Conservation (phyloP, 2,329 filamentous ascomycete species). For the Penicillium sp. region DNA sequence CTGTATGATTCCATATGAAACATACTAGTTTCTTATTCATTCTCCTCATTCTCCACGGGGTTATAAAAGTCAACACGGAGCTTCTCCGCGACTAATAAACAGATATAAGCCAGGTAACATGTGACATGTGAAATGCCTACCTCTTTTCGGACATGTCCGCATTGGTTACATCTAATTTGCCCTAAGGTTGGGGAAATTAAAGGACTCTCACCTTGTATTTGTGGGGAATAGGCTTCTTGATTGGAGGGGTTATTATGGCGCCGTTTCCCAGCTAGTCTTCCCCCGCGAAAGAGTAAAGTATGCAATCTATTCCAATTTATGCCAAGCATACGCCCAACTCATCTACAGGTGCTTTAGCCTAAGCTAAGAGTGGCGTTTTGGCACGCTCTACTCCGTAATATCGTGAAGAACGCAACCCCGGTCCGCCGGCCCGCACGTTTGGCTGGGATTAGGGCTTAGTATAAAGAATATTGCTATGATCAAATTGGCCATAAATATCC, state of each 20-base stretch:
- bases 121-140: neutral
- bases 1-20: neutral
- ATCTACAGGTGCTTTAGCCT: neutral
- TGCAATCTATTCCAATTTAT: neutral
- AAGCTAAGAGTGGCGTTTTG: neutral
- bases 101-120: neutral
- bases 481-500: neutral
- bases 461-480: neutral
- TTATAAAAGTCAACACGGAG: conserved; percentile 15
- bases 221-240: neutral
- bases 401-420: neutral
- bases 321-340: neutral
- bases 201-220: neutral
- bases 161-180: neutral
- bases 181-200: neutral
- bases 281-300: neutral
- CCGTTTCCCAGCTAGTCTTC: neutral
- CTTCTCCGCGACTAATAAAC: conserved; percentile 6
- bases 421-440: neutral
- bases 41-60: conserved; percentile 17
- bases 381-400: neutral
- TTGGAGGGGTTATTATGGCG: conserved; percentile 7
- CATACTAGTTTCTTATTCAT: neutral
- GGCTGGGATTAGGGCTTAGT: neutral
- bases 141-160: neutral